A percentile compares a stretch with the other conserved stretches of the same genome.
Conservation (phyloP, 495 filamentous ascomycete genomes). For the Massariosphaeria phaeospora region DNA sequence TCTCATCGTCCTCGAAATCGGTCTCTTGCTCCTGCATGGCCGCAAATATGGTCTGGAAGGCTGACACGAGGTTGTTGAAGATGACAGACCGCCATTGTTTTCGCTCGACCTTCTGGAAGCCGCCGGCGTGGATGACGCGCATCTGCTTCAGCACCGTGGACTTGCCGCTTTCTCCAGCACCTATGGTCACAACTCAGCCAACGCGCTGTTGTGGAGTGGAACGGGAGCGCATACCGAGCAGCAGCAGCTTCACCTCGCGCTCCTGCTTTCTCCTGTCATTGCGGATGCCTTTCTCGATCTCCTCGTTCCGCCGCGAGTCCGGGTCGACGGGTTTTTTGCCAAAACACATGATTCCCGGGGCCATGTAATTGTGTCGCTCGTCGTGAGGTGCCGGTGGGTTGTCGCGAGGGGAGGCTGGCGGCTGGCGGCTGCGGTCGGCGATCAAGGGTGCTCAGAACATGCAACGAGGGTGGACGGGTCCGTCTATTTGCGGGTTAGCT, state of each 20-base stretch:
- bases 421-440: not conserved
- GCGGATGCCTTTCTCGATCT: slow-evolving; percentile 98
- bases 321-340: slow-evolving; percentile 38
- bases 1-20: slow-evolving; percentile 39
- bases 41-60: slow-evolving; percentile 47
- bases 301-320: slow-evolving; percentile 68
- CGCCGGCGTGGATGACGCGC: slow-evolving; percentile 83
- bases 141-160: slow-evolving; percentile 99
- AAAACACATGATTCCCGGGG: slow-evolving; percentile 39
- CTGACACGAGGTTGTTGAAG: slow-evolving; percentile 97
- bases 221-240: slow-evolving; percentile 67
- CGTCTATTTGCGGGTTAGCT: no score
- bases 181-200: slow-evolving; percentile 45
- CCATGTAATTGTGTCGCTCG: no score
- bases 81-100: slow-evolving; percentile 94
- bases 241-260: slow-evolving; percentile 98
- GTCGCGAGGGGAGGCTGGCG: not conserved
- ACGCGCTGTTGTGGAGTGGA: not conserved
- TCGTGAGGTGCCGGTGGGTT: no score
- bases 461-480: no score
- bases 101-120: slow-evolving; percentile 71
- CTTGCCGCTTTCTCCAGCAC: slow-evolving; percentile 99
- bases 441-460: not conserved
- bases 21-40: slow-evolving; percentile 37
- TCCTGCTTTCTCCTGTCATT: slow-evolving; percentile 91